Evolutionary conservation across 768 basidiomycete genomes (phyloP).

Genomic region (Leccinum longicurvipes): DNA sequence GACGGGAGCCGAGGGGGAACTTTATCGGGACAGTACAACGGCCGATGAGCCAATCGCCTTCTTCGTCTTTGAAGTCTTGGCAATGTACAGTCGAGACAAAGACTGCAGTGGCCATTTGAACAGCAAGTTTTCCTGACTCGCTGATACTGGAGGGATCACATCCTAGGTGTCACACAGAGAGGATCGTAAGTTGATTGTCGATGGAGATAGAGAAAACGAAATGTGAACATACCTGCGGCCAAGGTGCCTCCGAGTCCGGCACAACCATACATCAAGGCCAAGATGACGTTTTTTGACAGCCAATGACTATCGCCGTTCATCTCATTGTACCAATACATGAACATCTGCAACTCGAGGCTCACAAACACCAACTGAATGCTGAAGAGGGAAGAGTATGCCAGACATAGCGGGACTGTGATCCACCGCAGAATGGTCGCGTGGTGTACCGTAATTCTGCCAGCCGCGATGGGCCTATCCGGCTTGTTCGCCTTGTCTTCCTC

Average conservation of each 20-base stretch:
- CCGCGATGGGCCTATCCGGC: slow-evolving; percentile 42
- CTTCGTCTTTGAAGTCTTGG: slow-evolving; percentile 46
- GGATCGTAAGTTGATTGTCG: neutral
- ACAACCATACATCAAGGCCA: slow-evolving; percentile 37
- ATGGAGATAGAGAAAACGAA: neutral
- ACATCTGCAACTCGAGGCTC: slow-evolving; percentile 34
- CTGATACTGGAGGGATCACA: slow-evolving; percentile 24
- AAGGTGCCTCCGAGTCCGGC: slow-evolving; percentile 38
- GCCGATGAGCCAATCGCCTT: slow-evolving; percentile 40
- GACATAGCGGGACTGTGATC: slow-evolving; percentile 33
- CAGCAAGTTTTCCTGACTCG: slow-evolving; percentile 28
- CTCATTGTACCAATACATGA: slow-evolving; percentile 40
- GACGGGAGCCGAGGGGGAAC: slow-evolving; percentile 37
- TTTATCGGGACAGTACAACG: slow-evolving; percentile 44
- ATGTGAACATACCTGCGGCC: slow-evolving; percentile 30
- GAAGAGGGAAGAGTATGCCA: slow-evolving; percentile 33
- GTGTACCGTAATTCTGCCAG: slow-evolving; percentile 37
- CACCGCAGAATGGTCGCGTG: slow-evolving; percentile 37
- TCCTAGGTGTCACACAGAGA: slow-evolving; percentile 9
- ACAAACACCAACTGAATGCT: slow-evolving; percentile 30
- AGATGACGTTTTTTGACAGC: slow-evolving; percentile 37
- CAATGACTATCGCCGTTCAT: slow-evolving; percentile 35
- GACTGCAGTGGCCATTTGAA: slow-evolving; percentile 35
- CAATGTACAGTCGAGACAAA: slow-evolving; percentile 47
- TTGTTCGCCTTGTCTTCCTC: slow-evolving; percentile 46